Base-by-base conservation (phyloP, 2,329 filamentous ascomycete genomes). In the Thelonectria olida region DNA sequence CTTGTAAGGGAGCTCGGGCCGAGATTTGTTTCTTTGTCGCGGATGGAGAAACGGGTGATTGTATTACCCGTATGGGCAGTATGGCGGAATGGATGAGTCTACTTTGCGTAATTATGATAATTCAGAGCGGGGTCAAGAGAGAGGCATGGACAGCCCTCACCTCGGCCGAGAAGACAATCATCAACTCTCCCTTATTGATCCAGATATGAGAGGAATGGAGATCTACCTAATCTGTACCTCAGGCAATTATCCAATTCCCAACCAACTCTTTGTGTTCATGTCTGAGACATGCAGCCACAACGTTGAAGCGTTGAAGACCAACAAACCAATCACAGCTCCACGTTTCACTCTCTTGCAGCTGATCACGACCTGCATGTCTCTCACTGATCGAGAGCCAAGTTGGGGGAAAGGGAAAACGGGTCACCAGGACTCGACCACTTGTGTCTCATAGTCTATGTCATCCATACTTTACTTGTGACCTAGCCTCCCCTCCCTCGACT, bases 351-450 rank as follows among this genome's bases (percentile, higher is more conserved):
- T 27, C 41, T 20, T 54, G 51, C 57, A 41, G 36, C 27, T 28
- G 39, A 42, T 28, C 19, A 23, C 31, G 22, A 28, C 52, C 48
- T 52, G 50, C 51, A 54, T 44, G 50, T 51, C 57, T 50, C 44
- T 54, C 42, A 31, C 25, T 47, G 31, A 22, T 28, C 38, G 42
- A 17, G 39, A 23, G 19, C 15, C 25, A 49, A 54, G 51, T 54
- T 51, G 57, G 57, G 51, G 51, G 47, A 25, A 15, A 23, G 12
- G 17, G 17, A 39, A 42, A 49, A 23, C 12, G 49, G 34, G n/a
- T 52, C 36, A 27, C 20, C n/a, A n/a, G 12, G n/a, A 17, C 25
- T 10, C 27, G 12, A 38, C 47, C 7, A 12, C 8, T n/a, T n/a
- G n/a, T n/a, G n/a, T n/a, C n/a, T n/a, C n/a, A n/a, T n/a, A n/a